Conservation (phyloP, 148 eudicot species). For the Camellia sinensis region DNA sequence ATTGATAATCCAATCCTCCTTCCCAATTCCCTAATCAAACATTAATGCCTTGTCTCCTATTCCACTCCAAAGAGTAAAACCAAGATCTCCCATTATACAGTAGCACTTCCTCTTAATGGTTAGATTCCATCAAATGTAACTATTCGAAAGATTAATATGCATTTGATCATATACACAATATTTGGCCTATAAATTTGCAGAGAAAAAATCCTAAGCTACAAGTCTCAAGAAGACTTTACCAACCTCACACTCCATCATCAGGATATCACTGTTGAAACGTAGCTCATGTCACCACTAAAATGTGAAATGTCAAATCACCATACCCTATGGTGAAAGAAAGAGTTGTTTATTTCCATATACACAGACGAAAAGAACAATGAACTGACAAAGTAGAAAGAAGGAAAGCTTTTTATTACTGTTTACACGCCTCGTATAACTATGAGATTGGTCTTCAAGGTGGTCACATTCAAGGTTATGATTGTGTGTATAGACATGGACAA, state of each 20-base stretch:
- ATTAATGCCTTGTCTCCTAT: no score
- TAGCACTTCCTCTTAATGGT: no score
- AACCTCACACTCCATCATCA: neutral
- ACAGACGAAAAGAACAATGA: neutral
- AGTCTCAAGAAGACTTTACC: neutral
- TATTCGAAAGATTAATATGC: neutral
- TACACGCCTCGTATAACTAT: neutral
- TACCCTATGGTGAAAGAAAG: conserved; percentile 16
- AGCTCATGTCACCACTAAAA: conserved; percentile 26
- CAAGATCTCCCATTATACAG: no score
- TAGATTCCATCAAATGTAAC: no score
- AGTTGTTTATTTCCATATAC: neutral
- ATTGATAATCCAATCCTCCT: no score
- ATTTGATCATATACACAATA: neutral
- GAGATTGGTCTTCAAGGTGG: neutral
- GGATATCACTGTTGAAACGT: neutral
- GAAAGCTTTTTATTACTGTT: neutral
- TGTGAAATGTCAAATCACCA: conserved; percentile 35
- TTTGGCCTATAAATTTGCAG: neutral
- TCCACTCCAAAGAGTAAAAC: no score
- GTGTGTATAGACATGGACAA: neutral
- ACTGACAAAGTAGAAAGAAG: neutral
- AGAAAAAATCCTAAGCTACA: neutral
- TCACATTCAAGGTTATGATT: neutral
- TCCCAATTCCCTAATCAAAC: no score